These are phyloP conservation scores for Verticillium longisporum DNA, from an alignment of 2,329 filamentous ascomycete genomes.

Conservation along the genomic window DNA sequence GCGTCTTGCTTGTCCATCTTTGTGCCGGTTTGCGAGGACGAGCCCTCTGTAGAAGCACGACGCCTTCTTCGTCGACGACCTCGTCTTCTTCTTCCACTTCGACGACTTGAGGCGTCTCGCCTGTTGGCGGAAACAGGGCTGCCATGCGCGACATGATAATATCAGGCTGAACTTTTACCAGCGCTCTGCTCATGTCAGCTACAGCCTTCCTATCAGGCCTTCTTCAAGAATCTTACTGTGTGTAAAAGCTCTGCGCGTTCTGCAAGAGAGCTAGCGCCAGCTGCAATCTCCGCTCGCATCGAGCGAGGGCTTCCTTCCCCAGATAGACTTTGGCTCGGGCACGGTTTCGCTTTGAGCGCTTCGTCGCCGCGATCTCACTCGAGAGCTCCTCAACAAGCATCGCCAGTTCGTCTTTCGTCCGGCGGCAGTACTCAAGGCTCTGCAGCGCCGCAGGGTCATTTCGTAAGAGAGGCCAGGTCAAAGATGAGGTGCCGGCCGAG, in stretches of 20 bases:
- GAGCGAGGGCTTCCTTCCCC: background rate
- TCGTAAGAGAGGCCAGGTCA: background rate
- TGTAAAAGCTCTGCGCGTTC: background rate
- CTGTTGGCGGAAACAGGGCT: background rate
- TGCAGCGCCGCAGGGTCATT: background rate
- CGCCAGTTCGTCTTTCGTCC: background rate
- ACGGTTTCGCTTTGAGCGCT: background rate
- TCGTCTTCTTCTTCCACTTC: background rate
- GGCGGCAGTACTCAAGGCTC: background rate
- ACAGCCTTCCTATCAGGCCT: background rate
- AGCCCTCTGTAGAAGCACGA: background rate
- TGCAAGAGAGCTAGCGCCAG: background rate
- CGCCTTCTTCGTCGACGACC: background rate
- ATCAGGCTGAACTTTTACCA: background rate
- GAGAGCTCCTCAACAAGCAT: background rate
- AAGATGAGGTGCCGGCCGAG: background rate
- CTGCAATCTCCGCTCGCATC: background rate
- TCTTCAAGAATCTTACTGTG: background rate
- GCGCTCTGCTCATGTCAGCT: background rate
- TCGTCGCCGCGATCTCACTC: background rate
- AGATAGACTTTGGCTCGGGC: background rate
- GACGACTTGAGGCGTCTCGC: background rate
- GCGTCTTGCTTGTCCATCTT: background rate
- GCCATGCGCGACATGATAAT: background rate
- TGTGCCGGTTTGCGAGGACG: background rate